These are phyloP conservation scores for Begonia fuchsioides DNA, from an alignment of 306 rosid genomes.

Conservation along the genomic window DNA sequence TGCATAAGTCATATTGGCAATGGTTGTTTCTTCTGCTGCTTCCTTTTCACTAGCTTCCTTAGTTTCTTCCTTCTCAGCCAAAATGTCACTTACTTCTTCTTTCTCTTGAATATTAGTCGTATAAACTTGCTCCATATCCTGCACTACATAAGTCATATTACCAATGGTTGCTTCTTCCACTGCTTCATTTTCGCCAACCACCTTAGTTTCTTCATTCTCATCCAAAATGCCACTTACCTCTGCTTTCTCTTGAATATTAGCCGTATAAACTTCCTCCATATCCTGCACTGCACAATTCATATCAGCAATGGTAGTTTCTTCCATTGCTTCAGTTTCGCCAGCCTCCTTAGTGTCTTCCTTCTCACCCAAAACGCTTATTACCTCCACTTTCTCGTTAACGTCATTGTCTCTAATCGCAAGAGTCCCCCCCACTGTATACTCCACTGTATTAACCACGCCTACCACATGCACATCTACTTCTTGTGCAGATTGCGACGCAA, in stretches of 20 bases:
- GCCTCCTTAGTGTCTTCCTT: not conserved
- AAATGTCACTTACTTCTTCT: no score
- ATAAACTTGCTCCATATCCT: no score
- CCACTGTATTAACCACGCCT: not conserved
- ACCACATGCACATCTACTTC: not conserved
- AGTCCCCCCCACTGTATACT: conserved; percentile 5
- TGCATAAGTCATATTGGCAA: no score
- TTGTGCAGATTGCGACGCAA: conserved; percentile 1
- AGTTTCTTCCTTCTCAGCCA: no score
- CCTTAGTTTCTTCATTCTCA: not conserved
- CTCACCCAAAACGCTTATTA: not conserved
- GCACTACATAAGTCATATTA: not conserved
- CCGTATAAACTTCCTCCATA: not conserved
- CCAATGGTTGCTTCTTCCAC: not conserved
- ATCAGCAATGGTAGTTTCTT: not conserved
- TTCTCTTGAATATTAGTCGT: no score
- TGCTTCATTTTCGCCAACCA: not conserved
- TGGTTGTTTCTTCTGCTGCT: no score
- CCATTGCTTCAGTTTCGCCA: not conserved
- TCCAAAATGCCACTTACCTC: not conserved
- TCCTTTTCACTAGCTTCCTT: no score
- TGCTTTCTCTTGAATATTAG: not conserved
- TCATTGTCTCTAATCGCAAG: not conserved
- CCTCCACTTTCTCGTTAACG: not conserved
- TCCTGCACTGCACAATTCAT: not conserved